Conservation (phyloP, 495 filamentous ascomycete genomes). For the Pseudevernia furfuracea region DNA sequence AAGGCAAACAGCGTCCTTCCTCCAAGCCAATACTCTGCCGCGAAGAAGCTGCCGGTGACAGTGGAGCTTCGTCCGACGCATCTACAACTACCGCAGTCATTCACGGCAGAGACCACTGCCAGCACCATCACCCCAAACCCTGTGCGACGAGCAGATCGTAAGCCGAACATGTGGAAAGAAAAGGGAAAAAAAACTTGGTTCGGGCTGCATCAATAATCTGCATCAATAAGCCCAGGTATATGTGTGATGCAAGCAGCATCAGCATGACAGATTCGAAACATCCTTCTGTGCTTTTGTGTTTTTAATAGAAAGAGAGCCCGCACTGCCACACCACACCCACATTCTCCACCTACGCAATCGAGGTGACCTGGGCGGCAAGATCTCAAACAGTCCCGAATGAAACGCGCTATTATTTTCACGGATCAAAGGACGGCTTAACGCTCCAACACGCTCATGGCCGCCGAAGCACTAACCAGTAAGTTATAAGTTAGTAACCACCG, state of each 20-base stretch:
- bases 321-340: neutral
- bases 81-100: neutral
- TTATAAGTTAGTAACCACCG: too few species aligned
- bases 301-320: neutral
- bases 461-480: neutral
- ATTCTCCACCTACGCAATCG: slow-evolving; percentile 1
- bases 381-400: neutral
- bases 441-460: neutral
- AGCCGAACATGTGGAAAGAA: too few species aligned
- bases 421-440: neutral
- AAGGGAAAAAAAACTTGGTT: neutral
- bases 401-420: neutral
- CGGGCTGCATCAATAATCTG: neutral
- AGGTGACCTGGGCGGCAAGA: neutral
- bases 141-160: neutral
- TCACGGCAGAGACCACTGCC: neutral
- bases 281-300: too few species aligned
- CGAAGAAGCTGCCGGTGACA: neutral
- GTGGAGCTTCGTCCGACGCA: neutral
- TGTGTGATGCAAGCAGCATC: too few species aligned
- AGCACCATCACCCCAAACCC: neutral
- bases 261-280: slow-evolving; percentile 2
- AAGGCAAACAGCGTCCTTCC: neutral
- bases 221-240: neutral
- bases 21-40: too few species aligned